Conservation (phyloP, 2,329 filamentous ascomycete species). For the Cladosporium colombiae region DNA sequence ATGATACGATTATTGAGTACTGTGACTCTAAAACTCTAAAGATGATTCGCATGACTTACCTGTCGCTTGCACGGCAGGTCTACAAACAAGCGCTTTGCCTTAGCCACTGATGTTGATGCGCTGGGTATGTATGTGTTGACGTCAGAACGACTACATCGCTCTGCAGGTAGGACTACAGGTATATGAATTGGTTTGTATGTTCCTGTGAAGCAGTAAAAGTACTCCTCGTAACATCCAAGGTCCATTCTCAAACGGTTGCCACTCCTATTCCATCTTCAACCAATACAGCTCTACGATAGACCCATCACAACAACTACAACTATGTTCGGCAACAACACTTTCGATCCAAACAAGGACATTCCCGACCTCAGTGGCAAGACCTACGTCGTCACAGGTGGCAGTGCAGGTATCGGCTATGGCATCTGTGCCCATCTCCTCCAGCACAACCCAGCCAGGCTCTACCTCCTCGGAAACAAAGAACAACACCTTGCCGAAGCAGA, state of each 20-base stretch:
- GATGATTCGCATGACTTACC: not conserved
- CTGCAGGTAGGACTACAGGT: not conserved
- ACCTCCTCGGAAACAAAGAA: constrained; percentile 53
- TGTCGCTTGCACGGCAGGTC: not conserved
- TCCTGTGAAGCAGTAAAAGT: not conserved
- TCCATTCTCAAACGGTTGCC: not conserved
- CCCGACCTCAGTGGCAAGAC: constrained; percentile 32
- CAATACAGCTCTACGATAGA: not conserved
- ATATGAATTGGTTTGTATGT: not conserved
- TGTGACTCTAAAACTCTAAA: not conserved
- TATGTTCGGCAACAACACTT: constrained; percentile 25
- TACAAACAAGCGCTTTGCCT: not conserved
- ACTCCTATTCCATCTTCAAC: not conserved
- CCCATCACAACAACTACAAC: not conserved
- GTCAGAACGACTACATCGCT: constrained; percentile 17
- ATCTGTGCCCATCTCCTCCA: constrained; percentile 56
- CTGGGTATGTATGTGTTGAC: constrained; percentile 9
- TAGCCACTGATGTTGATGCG: not conserved
- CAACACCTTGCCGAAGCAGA: constrained; percentile 50
- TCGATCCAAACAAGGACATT: constrained; percentile 31
- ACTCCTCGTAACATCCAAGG: not conserved
- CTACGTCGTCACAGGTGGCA: constrained; percentile 32
- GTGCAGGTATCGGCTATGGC: constrained; percentile 43
- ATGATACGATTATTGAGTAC: not conserved
- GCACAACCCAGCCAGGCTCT: constrained; percentile 50